phyloP scores from a whole-genome alignment of 305 asterid genomes.

The Caryopteris hybrid region DNA sequence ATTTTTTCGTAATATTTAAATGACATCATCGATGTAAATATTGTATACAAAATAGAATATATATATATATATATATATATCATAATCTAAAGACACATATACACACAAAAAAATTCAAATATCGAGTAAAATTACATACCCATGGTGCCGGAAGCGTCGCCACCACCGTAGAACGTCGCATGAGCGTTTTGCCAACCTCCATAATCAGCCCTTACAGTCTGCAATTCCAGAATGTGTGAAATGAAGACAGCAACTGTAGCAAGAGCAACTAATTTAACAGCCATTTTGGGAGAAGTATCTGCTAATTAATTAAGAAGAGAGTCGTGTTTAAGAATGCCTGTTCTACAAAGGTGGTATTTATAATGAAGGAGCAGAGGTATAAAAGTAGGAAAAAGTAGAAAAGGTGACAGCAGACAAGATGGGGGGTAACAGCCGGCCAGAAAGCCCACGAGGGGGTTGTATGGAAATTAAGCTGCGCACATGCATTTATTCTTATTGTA shows the following conservation, averaged over 20 bases:
- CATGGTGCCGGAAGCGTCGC: conserved; percentile 32
- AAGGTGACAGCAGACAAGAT: conserved; percentile 10
- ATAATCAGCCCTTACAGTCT: conserved; percentile 15
- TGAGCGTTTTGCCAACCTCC: conserved; percentile 33
- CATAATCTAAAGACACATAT: too few relatives aligned
- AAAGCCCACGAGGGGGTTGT: conserved; percentile 15
- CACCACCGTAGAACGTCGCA: conserved; percentile 35
- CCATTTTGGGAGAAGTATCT: conserved; percentile 20
- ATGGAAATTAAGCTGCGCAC: conserved; percentile 12
- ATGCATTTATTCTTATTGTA: conserved; percentile 17
- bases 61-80: too few relatives aligned
- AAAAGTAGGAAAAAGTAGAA: not conserved
- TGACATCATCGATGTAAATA: too few relatives aligned
- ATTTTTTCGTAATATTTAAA: too few relatives aligned
- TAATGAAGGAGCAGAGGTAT: not conserved
- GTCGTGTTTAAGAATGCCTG: not conserved
- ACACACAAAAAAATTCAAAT: not conserved
- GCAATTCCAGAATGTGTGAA: not conserved
- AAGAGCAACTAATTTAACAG: not conserved
- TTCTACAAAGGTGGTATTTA: conserved; percentile 4
- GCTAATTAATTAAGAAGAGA: too few relatives aligned
- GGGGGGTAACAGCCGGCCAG: conserved; percentile 21
- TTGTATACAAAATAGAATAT: too few relatives aligned
- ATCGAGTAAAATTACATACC: conserved; percentile 5
- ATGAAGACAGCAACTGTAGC: not conserved